phyloP scores from a whole-genome alignment of 2,329 filamentous ascomycete genomes.

The Hysterium pulicare region DNA sequence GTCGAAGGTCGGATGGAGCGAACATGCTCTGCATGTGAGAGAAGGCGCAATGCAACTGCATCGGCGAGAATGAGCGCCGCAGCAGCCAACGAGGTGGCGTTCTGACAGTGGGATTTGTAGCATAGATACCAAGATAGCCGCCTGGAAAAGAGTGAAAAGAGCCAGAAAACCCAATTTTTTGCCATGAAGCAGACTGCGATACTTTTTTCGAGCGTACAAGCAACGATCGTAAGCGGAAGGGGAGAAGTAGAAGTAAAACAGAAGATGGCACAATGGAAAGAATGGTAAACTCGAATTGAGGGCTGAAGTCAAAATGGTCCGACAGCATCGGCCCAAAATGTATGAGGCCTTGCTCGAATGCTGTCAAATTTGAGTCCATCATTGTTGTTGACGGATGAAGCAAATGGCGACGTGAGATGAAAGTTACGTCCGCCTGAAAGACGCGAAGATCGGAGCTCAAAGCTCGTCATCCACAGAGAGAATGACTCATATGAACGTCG shows the following conservation, averaged over 20 bases:
- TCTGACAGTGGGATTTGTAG: neutral
- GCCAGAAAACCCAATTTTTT: neutral
- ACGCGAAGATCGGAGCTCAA: too few relatives aligned
- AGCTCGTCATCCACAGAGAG: too few relatives aligned
- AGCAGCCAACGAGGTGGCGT: neutral
- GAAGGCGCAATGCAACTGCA: neutral
- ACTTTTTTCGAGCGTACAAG: neutral
- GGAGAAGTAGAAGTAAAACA: neutral
- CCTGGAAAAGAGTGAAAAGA: neutral
- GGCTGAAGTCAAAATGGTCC: neutral
- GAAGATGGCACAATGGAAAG: neutral
- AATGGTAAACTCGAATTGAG: neutral
- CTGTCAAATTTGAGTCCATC: neutral
- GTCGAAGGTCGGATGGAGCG: slow-evolving; percentile 12
- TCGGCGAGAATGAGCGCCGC: neutral
- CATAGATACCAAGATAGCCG: neutral
- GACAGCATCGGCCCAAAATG: neutral
- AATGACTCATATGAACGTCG: too few relatives aligned
- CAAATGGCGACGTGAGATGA: neutral
- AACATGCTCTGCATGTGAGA: slow-evolving; percentile 13
- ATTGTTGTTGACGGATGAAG: neutral
- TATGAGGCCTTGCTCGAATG: neutral
- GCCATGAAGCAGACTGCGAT: neutral
- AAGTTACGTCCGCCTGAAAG: too few relatives aligned
- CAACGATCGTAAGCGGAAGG: neutral